Conservation (phyloP, 805 yeast genomes). For the Grigorovia yakushimaensis region DNA sequence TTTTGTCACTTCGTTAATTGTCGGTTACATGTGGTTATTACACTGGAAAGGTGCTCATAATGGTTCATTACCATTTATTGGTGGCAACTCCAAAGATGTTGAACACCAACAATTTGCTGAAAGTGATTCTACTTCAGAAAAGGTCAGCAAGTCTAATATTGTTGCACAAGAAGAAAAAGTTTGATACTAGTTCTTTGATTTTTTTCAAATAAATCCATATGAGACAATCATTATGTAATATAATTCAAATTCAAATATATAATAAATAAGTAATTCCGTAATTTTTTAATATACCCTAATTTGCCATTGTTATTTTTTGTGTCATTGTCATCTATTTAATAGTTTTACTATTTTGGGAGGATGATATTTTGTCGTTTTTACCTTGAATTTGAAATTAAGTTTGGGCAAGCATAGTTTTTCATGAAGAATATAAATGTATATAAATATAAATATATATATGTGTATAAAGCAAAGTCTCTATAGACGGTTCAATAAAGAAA, state of each 20-base stretch:
- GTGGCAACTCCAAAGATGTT: not conserved
- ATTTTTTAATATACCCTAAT: not conserved
- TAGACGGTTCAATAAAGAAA: not conserved
- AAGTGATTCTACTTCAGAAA: slow-evolving; percentile 2
- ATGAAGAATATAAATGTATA: not conserved
- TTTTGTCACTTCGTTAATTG: slow-evolving; percentile 13
- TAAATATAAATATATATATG: not conserved
- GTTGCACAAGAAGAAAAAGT: slow-evolving; percentile 2
- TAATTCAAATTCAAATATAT: not conserved
- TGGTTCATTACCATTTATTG: slow-evolving; percentile 1
- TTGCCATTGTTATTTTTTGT: not conserved
- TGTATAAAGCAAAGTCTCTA: too few species aligned
- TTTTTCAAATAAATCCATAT: too few species aligned
- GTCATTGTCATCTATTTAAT: not conserved
- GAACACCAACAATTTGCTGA: not conserved
- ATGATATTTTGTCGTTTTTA: too few species aligned
- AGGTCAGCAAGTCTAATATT: slow-evolving; percentile 1
- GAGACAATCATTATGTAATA: too few species aligned
- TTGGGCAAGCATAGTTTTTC: too few species aligned
- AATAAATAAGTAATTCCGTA: not conserved
- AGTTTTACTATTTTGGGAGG: too few species aligned
- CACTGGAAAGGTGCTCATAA: slow-evolving; percentile 4
- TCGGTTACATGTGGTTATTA: slow-evolving; percentile 5
- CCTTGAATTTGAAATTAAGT: too few species aligned
- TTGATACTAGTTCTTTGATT: too few species aligned